phyloP scores from a whole-genome alignment of 371 early-diverging fungal species.

The Quaeritorhiza haematococci region DNA sequence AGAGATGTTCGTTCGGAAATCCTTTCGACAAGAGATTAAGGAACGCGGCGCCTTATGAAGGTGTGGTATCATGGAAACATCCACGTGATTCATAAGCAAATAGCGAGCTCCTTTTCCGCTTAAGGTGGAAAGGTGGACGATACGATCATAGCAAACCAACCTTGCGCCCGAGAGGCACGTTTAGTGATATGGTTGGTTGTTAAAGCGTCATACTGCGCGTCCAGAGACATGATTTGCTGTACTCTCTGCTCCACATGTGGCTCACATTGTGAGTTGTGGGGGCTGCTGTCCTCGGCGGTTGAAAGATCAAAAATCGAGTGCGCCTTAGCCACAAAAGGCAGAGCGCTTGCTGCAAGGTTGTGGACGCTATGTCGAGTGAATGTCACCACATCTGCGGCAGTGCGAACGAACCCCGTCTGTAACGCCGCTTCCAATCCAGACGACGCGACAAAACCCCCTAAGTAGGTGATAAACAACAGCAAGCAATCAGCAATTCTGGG shows the following conservation, averaged over 20 bases:
- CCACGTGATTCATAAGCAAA: no score
- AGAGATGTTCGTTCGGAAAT: constrained; percentile 24
- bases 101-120: no score
- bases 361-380: background rate
- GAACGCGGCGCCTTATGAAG: constrained; percentile 59
- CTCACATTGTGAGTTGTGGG: no score
- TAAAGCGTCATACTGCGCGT: background rate
- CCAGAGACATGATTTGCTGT: background rate
- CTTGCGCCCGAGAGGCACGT: constrained; percentile 68
- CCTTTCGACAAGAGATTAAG: constrained; percentile 57
- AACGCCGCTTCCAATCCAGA: constrained; percentile 27
- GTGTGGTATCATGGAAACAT: no score
- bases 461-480: no score
- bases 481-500: no score
- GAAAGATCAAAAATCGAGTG: background rate
- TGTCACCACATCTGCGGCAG: background rate
- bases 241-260: background rate
- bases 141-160: no score
- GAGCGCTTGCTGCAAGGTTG: no score
- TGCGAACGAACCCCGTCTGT: background rate
- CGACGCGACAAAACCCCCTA: constrained; percentile 43
- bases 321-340: background rate
- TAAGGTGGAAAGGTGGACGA: no score
- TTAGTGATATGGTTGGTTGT: constrained; percentile 5
- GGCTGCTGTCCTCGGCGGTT: background rate